phyloP scores from a whole-genome alignment of 495 filamentous ascomycete genomes.

The Podospora appendiculata region DNA sequence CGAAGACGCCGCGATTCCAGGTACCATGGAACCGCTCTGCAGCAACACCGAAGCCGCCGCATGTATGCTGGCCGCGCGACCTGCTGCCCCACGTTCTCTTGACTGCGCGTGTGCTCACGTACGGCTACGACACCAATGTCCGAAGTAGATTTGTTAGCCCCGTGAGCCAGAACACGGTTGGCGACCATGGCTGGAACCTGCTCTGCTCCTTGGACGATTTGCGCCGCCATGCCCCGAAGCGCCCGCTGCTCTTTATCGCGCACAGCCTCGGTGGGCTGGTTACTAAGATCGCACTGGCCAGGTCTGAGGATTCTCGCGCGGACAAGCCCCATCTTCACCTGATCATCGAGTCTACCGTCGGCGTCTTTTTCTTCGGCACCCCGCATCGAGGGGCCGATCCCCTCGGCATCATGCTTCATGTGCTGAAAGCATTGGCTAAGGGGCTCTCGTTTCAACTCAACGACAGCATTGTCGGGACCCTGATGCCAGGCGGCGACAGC shows the following conservation, averaged over 20 bases:
- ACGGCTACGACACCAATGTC: constrained; percentile 5
- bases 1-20: neutral
- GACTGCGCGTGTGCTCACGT: neutral
- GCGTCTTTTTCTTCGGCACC: constrained; percentile 1
- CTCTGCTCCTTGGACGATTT: neutral
- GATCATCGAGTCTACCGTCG: neutral
- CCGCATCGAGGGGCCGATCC: constrained; percentile 1
- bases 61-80: neutral
- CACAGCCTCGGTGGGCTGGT: constrained; percentile 1
- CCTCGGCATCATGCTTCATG: neutral
- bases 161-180: neutral
- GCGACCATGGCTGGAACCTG: neutral
- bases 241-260: neutral
- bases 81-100: neutral
- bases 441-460: neutral
- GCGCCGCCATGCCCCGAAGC: neutral
- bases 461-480: neutral
- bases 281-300: neutral
- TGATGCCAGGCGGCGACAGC: neutral
- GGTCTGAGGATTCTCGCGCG: neutral
- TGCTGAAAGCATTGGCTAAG: neutral
- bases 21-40: neutral
- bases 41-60: neutral
- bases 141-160: neutral
- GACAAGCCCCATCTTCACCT: neutral